Evolutionary conservation across 2,329 filamentous ascomycete genomes (phyloP), one percentile per base, ranked within the genome.

Genomic region (Fusarium verticillioides): DNA sequence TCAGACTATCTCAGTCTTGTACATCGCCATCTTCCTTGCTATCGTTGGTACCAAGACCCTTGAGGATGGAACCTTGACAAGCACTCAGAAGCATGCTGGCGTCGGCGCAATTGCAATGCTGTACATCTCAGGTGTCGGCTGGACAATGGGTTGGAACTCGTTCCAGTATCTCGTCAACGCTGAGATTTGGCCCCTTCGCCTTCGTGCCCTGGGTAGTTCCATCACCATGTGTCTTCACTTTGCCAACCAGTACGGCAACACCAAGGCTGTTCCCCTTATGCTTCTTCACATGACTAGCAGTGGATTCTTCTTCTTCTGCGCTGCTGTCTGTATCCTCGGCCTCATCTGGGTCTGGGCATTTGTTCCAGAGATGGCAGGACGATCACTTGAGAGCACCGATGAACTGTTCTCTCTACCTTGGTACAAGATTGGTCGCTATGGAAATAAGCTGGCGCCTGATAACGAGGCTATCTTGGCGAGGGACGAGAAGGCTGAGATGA

Each of bases 291-390:
- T 69, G 66, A 44, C 66, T 0, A 69, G 66, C 8, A 34, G 64
- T 3, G 66, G 66, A 1, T 69, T 69, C 37, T 69, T 69, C 19
- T 68, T 53, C 21, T 69, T 69, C 37, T 69, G 66, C 4, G 57
- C 64, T 7, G 66, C 49, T 28, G 64, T 63, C 3, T 74, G 60
- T 30, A n/a, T 74, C 1, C 40, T 74, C 1, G 91, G 91, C 15
- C 86, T 90, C 3, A 54, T 86, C 7, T 93, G 90, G 89, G 91
- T 90, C 11, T 91, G 85, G 84, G 87, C 92, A 77, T 89, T 86
- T 75, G 85, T 93, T 7, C 91, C 91, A 0, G 91, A 93, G 82
- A 91, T 90, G 0, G 86, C 86, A 0, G 91, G 90, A 7, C 80
- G 84, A 21, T 83, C 82, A 47, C 82, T 91, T 16, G 89, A 91